phyloP scores from a whole-genome alignment of 2,329 filamentous ascomycete genomes.

The Ophiocordyceps camponoti-floridani region DNA sequence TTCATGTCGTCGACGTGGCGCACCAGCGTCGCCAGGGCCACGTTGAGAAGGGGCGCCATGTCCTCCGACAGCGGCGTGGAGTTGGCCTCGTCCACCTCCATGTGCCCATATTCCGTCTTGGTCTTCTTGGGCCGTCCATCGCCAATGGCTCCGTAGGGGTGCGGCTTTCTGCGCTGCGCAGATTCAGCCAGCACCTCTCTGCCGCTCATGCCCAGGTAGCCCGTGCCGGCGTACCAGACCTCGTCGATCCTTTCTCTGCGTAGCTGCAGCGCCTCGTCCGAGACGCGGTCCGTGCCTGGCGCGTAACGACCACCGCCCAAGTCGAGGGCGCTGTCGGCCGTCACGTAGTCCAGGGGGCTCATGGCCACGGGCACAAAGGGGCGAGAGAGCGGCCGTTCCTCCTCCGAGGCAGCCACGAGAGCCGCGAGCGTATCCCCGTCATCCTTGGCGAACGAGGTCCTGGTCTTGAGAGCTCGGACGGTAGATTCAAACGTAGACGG shows the following conservation, averaged over 20 bases:
- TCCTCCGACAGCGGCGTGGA: conserved; percentile 19
- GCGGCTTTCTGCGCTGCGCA: conserved; percentile 9
- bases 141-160: conserved; percentile 18
- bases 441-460: conserved; percentile 8
- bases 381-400: not conserved
- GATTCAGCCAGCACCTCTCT: conserved; percentile 13
- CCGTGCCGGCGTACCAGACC: conserved; percentile 16
- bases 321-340: too few relatives aligned
- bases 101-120: conserved; percentile 8
- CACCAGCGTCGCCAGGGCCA: conserved; percentile 17
- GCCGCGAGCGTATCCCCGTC: conserved; percentile 2
- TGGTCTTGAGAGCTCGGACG: conserved; percentile 14
- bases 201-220: conserved; percentile 14
- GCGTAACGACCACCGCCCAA: not conserved
- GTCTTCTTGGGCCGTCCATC: conserved; percentile 14
- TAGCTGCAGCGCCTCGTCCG: not conserved
- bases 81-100: conserved; percentile 20
- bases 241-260: conserved; percentile 13
- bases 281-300: not conserved
- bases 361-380: not conserved
- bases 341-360: too few relatives aligned
- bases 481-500: conserved; percentile 23
- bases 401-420: conserved; percentile 1
- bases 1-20: not conserved
- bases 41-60: conserved; percentile 21